phyloP scores from a whole-genome alignment of 208 protist genomes.

The Angomonas ambiguus region DNA sequence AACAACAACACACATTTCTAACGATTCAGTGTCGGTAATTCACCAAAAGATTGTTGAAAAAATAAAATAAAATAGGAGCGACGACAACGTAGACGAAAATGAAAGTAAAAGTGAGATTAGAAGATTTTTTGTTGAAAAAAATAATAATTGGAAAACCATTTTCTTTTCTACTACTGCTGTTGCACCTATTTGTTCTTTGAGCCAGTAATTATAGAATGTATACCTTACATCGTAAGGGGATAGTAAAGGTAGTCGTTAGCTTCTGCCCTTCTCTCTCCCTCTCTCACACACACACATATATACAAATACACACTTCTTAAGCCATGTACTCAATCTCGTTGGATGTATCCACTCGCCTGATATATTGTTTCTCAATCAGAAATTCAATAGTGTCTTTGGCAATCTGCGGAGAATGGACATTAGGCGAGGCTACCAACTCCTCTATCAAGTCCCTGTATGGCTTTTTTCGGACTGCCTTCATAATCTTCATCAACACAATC shows the following conservation, averaged over 20 bases:
- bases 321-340: slow-evolving; percentile 4
- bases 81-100: background rate
- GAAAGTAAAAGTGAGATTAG: background rate
- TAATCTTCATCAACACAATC: background rate
- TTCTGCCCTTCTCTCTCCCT: too few species aligned
- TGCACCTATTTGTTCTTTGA: too few species aligned
- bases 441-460: background rate
- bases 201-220: too few species aligned
- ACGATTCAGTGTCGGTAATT: too few species aligned
- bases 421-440: slow-evolving; percentile 11
- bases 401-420: slow-evolving; percentile 21
- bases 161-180: too few species aligned
- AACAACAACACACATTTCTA: background rate
- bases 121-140: background rate
- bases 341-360: slow-evolving; percentile 25
- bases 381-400: slow-evolving; percentile 55
- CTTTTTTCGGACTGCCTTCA: background rate
- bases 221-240: too few species aligned
- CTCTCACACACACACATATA: background rate
- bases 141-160: too few species aligned
- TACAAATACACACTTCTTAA: slow-evolving; percentile 1
- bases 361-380: slow-evolving; percentile 46
- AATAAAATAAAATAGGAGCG: background rate
- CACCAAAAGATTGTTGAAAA: too few species aligned
- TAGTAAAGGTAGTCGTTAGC: too few species aligned